Evolutionary conservation across 2,329 filamentous ascomycete species (phyloP).

Genomic region (Neofusicoccum umdonicola): DNA sequence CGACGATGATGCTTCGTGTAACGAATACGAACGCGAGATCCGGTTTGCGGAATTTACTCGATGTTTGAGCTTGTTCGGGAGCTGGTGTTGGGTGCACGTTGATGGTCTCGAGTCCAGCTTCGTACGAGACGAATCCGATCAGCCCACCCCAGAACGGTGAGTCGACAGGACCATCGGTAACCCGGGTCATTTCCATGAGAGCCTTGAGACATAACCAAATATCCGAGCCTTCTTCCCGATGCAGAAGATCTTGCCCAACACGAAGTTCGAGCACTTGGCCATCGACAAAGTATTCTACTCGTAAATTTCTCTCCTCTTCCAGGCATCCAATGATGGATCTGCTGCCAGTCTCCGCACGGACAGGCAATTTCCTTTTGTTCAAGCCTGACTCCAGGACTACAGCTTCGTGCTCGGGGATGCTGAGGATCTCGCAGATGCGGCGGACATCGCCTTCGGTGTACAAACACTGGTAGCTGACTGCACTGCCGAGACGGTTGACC

Average conservation of each 20-base stretch:
- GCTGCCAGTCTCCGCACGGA: slow-evolving; percentile 54
- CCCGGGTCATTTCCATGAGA: slow-evolving; percentile 30
- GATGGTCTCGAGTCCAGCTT: slow-evolving; percentile 69
- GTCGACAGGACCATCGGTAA: slow-evolving; percentile 30
- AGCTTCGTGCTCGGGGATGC: slow-evolving; percentile 34
- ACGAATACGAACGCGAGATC: slow-evolving; percentile 77
- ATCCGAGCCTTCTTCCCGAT: slow-evolving; percentile 27
- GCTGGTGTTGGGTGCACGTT: slow-evolving; percentile 38
- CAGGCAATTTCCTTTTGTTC: slow-evolving; percentile 28
- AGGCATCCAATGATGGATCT: slow-evolving; percentile 74
- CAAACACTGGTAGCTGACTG: not conserved
- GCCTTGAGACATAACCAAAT: slow-evolving; percentile 42
- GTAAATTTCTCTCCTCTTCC: slow-evolving; percentile 45
- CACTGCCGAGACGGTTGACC: not conserved
- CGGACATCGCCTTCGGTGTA: not conserved
- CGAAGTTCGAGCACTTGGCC: slow-evolving; percentile 29
- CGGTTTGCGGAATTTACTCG: slow-evolving; percentile 39
- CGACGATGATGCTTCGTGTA: slow-evolving; percentile 72
- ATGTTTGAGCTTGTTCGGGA: not conserved
- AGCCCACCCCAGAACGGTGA: slow-evolving; percentile 76
- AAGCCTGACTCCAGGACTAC: slow-evolving; percentile 49
- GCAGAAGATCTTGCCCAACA: slow-evolving; percentile 28
- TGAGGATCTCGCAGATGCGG: slow-evolving; percentile 32
- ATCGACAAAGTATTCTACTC: slow-evolving; percentile 35
- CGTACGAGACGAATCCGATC: slow-evolving; percentile 81